These are phyloP conservation scores for Volvariella volvacea DNA, from an alignment of 1,284 basidiomycete genomes.

Conservation along the genomic window DNA sequence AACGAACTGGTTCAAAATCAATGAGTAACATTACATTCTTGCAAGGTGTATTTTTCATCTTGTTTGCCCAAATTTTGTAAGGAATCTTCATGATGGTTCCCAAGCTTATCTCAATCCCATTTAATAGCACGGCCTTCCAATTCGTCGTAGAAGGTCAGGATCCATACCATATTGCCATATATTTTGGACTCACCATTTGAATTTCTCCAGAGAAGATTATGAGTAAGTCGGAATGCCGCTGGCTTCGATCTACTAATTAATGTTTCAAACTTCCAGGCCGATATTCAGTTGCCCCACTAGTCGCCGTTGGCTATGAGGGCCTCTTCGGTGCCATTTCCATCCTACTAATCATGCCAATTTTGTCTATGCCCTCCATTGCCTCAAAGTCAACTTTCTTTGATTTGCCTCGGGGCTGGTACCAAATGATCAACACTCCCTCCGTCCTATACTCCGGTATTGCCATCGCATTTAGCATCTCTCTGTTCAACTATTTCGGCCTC, in stretches of 20 bases:
- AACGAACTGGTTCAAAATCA: conserved; percentile 8
- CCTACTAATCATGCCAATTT: conserved; percentile 66
- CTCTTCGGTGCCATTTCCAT: conserved; percentile 84
- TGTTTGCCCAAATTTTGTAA: conserved; percentile 97
- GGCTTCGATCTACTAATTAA: neutral
- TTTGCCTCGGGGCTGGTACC: conserved; percentile 82
- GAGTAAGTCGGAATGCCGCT: conserved; percentile 26
- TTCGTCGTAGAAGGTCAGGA: conserved; percentile 93
- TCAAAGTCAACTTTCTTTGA: conserved; percentile 82
- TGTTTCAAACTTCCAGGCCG: conserved; percentile 31
- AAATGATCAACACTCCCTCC: conserved; percentile 76
- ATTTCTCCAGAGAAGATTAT: conserved; percentile 73
- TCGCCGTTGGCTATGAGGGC: conserved; percentile 94
- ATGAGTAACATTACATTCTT: conserved; percentile 6
- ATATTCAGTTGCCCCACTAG: conserved; percentile 86
- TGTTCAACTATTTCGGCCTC: conserved; percentile 95
- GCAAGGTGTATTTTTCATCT: conserved; percentile 80
- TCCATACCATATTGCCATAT: conserved; percentile 26
- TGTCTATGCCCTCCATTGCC: conserved; percentile 50
- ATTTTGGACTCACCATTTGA: conserved; percentile 7
- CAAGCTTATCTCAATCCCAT: conserved; percentile 2
- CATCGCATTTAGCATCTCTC: conserved; percentile 79
- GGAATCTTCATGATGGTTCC: conserved; percentile 19
- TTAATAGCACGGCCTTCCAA: conserved; percentile 74
- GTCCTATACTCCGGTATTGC: conserved; percentile 77